Conservation (phyloP, 352 stramenopile species). For the Elongisporangium anandrum region DNA sequence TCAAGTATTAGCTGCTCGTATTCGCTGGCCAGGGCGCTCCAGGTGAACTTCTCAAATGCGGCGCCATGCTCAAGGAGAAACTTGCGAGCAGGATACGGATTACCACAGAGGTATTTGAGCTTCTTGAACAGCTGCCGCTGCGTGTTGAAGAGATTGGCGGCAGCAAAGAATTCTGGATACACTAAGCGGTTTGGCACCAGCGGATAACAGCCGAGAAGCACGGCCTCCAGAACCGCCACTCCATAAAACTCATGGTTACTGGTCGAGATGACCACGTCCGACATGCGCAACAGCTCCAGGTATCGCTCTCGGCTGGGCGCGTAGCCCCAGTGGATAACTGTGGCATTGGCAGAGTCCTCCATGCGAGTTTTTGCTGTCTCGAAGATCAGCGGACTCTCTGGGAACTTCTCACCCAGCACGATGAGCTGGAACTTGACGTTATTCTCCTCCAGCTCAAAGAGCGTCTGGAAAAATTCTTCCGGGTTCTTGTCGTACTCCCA, state of each 20-base stretch:
- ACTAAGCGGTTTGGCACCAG: constrained; percentile 46
- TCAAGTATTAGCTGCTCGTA: constrained; percentile 18
- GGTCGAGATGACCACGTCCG: constrained; percentile 51
- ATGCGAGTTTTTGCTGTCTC: constrained; percentile 16
- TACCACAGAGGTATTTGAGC: constrained; percentile 31
- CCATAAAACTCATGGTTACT: constrained; percentile 58
- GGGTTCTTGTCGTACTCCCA: constrained; percentile 67
- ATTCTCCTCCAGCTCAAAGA: constrained; percentile 25
- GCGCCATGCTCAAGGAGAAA: constrained; percentile 8
- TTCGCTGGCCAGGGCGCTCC: constrained; percentile 14
- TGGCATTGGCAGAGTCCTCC: constrained; percentile 15
- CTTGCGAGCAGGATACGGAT: constrained; percentile 14
- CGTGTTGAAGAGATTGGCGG: constrained; percentile 33
- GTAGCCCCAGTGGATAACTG: constrained; percentile 37
- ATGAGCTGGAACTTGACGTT: constrained; percentile 25
- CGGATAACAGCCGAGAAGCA: constrained; percentile 37
- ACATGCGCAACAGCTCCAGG: constrained; percentile 21
- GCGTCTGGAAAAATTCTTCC: constrained; percentile 36
- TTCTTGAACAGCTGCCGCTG: constrained; percentile 41
- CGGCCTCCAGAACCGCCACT: constrained; percentile 43
- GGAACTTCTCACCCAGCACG: constrained; percentile 38
- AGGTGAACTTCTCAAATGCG: constrained; percentile 26
- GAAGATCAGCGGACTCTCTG: constrained; percentile 21
- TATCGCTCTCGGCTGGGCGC: constrained; percentile 24
- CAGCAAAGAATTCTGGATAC: constrained; percentile 41